Evolutionary conservation across 1,139 yeast genomes (phyloP), one percentile per base, ranked within the genome.

Genomic region (Saccharomyces hybrid): DNA sequence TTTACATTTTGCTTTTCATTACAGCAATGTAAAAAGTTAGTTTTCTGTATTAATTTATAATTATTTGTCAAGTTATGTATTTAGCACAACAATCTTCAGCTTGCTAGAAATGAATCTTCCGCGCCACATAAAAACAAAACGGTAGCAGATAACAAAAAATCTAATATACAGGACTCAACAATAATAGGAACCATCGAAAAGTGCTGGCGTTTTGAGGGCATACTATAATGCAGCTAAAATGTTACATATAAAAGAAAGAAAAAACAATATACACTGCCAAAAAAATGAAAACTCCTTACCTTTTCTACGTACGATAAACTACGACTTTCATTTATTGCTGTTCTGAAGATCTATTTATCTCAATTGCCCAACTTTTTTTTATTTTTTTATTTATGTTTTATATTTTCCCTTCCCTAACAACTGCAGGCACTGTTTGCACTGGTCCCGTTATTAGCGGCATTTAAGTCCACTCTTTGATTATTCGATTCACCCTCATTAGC

Each of bases 381-480:
- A 13, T 41, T 14, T 41, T 9, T 31, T 11, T 31, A 13, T 27
- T 13, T n/a, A 38, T 20, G 23, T 20, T 20, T 20, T 20, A 20
- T 20, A 20, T 28, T 8, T 20, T 3, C 23, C 9, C 31, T 13
- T 26, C 25, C 7, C 41, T 41, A 51, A 41, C 53, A 51, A 28
- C 50, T 51, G 16, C 53, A 51, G 13, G 46, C 44, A 16, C 42
- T 42, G 47, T 50, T 50, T 16, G 52, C 48, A 20, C 48, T 47
- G 6, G 52, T 20, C 16, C 32, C 47, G 25, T 44, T 50, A 48
- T 30, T 48, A 28, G 42, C 26, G 13, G 53, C 38, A 13, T 46
- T 41, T 11, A 51, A 41, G 13, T 51, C 50, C 16, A 51, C 53
- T 13, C 49, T 50, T 32, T 50, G 46, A 13, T 46, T 50, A 38